Base-by-base conservation (phyloP, 768 basidiomycete species). In the Strobilomyces confusus region DNA sequence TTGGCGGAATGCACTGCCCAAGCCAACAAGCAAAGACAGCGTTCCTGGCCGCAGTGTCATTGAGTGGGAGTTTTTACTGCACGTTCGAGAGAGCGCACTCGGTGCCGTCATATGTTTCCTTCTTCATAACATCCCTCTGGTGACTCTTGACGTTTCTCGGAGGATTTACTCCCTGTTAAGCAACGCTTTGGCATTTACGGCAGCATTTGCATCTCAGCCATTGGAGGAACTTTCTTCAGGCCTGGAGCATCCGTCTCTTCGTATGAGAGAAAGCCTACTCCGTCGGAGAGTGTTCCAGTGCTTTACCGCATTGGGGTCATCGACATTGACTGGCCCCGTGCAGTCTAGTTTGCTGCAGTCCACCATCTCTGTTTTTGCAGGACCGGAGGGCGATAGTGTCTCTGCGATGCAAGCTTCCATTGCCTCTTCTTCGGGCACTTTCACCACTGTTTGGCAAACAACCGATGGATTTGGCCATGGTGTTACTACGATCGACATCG, bases 1-100 rank as follows among this genome's bases (percentile, higher is more conserved):
- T 4, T 99, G 97, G 97, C 79, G 97, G 30, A 99, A 99, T 61
- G 94, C 95, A 1, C 77, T 99, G 0, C 94, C 97, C 2, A 99
- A 98, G 69, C 87, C 92, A 1, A 94, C 92, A 0, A 87, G 80
- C 62, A 97, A 97, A 68, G 95, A 98, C 62, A 72, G 72, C 14
- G 79, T 76, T 15, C 77, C 78, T 5, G 83, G 83, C 17, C 76
- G 94, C 29, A 81, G 84, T 25, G 74, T 80, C 20, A 74, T 80
- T 0, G 97, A 98, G 61, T 98, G 94, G 93, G 78, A 80, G 34
- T 99, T 98, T 72, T 76, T 99, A 3, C 76, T 98, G 9, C 85
- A 91, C 54, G 89, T 98, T 19, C 79, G 95, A 22, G 95, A 97
- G 71, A 86, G 86, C 58, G 92, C 95, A 0, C 76, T 98, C 17